These are phyloP conservation scores for Bryoerythrophyllum caledonicum DNA, from an alignment of 225 moss, liverwort and hornwort genomes.

Conservation along the genomic window DNA sequence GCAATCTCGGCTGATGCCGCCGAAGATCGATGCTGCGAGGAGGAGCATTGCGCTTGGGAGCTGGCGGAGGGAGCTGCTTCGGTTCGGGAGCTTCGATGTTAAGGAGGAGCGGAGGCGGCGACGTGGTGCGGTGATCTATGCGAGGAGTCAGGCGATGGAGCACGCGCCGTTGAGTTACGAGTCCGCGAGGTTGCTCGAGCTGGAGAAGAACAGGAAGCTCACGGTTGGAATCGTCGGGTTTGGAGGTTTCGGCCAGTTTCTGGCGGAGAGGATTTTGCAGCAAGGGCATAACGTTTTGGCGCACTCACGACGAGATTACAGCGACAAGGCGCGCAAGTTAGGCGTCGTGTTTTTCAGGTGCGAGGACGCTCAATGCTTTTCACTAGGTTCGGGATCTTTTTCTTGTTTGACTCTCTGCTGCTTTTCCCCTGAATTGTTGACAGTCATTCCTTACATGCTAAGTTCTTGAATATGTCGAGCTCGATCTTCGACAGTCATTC, in stretches of 20 bases:
- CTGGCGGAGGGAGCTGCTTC: not conserved
- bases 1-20: not conserved
- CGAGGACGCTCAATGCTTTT: no score
- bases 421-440: no score
- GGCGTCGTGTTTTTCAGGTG: constrained; percentile 49
- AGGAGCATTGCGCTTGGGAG: not conserved
- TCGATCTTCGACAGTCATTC: no score
- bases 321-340: constrained; percentile 35
- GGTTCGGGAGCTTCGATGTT: not conserved
- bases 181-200: constrained; percentile 46
- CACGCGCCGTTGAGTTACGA: constrained; percentile 62
- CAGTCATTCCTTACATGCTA: no score
- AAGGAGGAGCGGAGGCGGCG: not conserved
- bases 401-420: no score
- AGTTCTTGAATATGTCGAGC: no score
- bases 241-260: constrained; percentile 74
- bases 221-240: constrained; percentile 78
- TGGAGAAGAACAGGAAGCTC: constrained; percentile 44
- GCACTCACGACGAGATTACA: constrained; percentile 67
- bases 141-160: constrained; percentile 44
- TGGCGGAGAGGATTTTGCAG: constrained; percentile 53
- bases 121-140: not conserved
- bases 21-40: not conserved
- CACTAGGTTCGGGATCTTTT: no score
- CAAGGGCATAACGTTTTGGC: constrained; percentile 70